Conservation (phyloP, 2,329 filamentous ascomycete genomes). For the Trichoderma brevicompactum region DNA sequence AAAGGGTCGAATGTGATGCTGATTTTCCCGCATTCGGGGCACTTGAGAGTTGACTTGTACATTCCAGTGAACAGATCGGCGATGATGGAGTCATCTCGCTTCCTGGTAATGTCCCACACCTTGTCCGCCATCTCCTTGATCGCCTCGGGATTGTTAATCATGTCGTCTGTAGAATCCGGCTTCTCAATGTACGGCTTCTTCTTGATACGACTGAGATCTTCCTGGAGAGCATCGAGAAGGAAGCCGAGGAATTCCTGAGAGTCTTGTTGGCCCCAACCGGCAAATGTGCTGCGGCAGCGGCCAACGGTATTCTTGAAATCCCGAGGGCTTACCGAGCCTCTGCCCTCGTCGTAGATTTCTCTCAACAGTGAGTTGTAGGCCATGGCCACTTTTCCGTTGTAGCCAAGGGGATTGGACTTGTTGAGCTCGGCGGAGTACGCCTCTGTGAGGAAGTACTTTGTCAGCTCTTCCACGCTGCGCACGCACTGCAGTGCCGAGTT, state of each 20-base stretch:
- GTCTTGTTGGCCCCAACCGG: constrained; percentile 94
- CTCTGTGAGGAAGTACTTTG: constrained; percentile 82
- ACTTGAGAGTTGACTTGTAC: constrained; percentile 97
- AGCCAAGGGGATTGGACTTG: constrained; percentile 79
- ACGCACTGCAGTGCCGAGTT: constrained; percentile 96
- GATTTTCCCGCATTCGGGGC: constrained; percentile 88
- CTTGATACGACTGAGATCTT: constrained; percentile 89
- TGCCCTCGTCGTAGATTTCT: constrained; percentile 74
- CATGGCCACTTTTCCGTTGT: constrained; percentile 84
- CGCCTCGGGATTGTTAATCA: constrained; percentile 79
- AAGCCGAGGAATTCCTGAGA: constrained; percentile 97
- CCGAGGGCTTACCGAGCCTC: constrained; percentile 73
- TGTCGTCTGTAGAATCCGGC: constrained; percentile 95
- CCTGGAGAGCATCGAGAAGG: constrained; percentile 89
- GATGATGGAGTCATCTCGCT: constrained; percentile 91
- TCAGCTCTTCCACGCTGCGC: constrained; percentile 89
- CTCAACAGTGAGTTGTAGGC: constrained; percentile 77
- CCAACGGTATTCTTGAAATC: constrained; percentile 85
- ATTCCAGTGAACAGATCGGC: constrained; percentile 96
- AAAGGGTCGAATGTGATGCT: constrained; percentile 99
- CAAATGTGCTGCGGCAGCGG: constrained; percentile 81
- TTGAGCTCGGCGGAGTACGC: constrained; percentile 83
- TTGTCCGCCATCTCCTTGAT: constrained; percentile 84
- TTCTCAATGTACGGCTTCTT: constrained; percentile 98
- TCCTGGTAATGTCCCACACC: constrained; percentile 90